phyloP scores from a whole-genome alignment of 352 stramenopile species.

The Phytophthora sansomeana region DNA sequence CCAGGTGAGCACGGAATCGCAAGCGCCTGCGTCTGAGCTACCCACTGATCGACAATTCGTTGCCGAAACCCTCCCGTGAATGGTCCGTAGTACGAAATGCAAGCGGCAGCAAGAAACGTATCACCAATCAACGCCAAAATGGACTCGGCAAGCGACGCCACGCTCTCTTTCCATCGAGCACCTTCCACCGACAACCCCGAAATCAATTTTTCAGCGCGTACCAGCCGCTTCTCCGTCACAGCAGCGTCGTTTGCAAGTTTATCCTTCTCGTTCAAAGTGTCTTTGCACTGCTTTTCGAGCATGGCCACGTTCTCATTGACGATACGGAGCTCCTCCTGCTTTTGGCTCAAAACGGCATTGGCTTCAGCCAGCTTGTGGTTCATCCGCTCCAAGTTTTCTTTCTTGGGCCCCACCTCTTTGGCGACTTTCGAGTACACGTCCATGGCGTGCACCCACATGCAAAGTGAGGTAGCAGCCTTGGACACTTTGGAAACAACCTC shows the following conservation, averaged over 20 bases:
- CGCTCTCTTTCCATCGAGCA: constrained; percentile 92
- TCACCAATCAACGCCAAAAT: constrained; percentile 91
- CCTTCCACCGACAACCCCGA: constrained; percentile 91
- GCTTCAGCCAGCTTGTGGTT: constrained; percentile 91
- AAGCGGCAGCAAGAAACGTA: constrained; percentile 93
- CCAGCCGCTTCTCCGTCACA: constrained; percentile 90
- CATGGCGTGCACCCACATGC: constrained; percentile 96
- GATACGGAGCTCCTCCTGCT: constrained; percentile 87
- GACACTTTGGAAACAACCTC: constrained; percentile 94
- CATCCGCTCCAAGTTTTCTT: constrained; percentile 92
- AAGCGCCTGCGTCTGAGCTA: constrained; percentile 64
- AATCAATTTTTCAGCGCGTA: constrained; percentile 93
- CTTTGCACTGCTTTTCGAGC: constrained; percentile 91
- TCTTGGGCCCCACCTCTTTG: constrained; percentile 95
- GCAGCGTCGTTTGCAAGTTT: constrained; percentile 86
- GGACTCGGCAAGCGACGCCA: constrained; percentile 78
- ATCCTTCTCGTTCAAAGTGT: constrained; percentile 93
- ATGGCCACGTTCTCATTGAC: constrained; percentile 93
- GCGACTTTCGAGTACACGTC: constrained; percentile 95
- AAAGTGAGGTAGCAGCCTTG: constrained; percentile 91
- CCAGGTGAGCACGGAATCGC: constrained; percentile 76
- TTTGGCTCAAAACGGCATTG: constrained; percentile 87
- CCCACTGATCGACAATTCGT: constrained; percentile 81
- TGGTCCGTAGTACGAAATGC: constrained; percentile 94
- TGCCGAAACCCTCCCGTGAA: constrained; percentile 92